phyloP scores from a whole-genome alignment of 2,329 filamentous ascomycete species.

The Stachybotrys echinatus region DNA sequence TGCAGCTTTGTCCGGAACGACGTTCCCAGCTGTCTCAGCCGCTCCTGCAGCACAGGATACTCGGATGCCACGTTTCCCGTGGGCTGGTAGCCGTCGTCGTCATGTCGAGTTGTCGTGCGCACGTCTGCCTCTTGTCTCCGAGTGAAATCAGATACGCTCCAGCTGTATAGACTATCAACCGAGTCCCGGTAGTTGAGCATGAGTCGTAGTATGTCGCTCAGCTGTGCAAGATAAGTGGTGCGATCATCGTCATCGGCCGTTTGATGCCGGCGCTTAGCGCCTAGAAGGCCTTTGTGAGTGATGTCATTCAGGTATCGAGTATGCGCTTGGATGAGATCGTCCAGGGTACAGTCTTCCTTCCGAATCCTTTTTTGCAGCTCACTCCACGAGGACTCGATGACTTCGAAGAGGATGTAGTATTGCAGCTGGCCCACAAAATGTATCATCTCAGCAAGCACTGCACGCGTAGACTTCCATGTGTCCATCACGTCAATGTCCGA shows the following conservation, averaged over 20 bases:
- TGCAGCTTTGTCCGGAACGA: slow-evolving; percentile 77
- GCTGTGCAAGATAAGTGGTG: slow-evolving; percentile 79
- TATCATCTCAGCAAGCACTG: slow-evolving; percentile 92
- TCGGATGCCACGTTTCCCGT: slow-evolving; percentile 55
- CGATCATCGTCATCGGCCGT: slow-evolving; percentile 56
- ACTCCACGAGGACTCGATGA: slow-evolving; percentile 95
- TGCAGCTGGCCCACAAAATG: slow-evolving; percentile 96
- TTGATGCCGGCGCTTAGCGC: slow-evolving; percentile 52
- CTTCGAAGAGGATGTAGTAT: slow-evolving; percentile 98
- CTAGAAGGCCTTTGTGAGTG: slow-evolving; percentile 90
- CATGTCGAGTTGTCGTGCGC: slow-evolving; percentile 55
- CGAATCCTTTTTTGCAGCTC: slow-evolving; percentile 78
- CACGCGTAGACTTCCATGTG: slow-evolving; percentile 88
- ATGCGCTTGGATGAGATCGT: slow-evolving; percentile 91
- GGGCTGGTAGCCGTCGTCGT: slow-evolving; percentile 21
- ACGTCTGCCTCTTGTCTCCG: slow-evolving; percentile 80
- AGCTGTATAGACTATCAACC: slow-evolving; percentile 90
- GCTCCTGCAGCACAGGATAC: slow-evolving; percentile 69
- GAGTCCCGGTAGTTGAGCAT: slow-evolving; percentile 94
- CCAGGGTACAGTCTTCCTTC: slow-evolving; percentile 83
- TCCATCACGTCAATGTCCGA: slow-evolving; percentile 62
- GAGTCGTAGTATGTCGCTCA: slow-evolving; percentile 85
- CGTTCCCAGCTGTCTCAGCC: slow-evolving; percentile 64
- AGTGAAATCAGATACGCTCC: slow-evolving; percentile 91
- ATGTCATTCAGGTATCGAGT: slow-evolving; percentile 87